Percentiles rank a stretch among this genome's conserved stretches.
Conservation (phyloP, 1,284 basidiomycete genomes). For the Pseudomicrostroma phylloplanum region DNA sequence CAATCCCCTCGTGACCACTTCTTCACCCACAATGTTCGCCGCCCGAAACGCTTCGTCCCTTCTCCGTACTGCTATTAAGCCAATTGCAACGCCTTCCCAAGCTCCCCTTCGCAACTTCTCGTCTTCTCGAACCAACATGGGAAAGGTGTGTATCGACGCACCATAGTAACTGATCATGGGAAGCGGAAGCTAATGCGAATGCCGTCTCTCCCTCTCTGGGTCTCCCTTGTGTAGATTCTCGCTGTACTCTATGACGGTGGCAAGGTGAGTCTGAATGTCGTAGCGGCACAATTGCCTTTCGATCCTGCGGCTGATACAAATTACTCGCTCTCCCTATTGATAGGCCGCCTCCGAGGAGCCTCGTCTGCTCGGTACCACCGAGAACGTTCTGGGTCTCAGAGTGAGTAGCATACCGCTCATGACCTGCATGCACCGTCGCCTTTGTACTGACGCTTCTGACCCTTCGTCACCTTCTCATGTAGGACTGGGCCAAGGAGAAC, state of each 20-base stretch:
- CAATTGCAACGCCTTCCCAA: background rate
- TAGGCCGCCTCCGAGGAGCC: constrained; percentile 71
- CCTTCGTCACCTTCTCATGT: background rate
- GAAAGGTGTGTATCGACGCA: background rate
- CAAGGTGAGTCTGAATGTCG: constrained; percentile 47
- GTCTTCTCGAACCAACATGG: constrained; percentile 2
- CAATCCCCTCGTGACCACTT: no score
- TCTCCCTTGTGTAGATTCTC: constrained; percentile 59
- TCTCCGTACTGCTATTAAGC: constrained; percentile 7
- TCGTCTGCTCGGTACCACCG: constrained; percentile 77
- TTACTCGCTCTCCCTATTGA: constrained; percentile 19
- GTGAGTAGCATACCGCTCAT: constrained; percentile 3
- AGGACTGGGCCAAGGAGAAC: constrained; percentile 55
- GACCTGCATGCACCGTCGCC: constrained; percentile 9
- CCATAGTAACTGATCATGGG: background rate
- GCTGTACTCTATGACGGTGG: constrained; percentile 67
- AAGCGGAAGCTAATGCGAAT: background rate
- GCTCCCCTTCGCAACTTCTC: constrained; percentile 3
- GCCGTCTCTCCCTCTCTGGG: constrained; percentile 4
- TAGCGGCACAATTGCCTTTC: no score
- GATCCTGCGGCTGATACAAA: background rate
- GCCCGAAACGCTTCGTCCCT: background rate
- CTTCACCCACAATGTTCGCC: background rate
- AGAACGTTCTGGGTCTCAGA: constrained; percentile 61
- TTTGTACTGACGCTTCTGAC: constrained; percentile 5